Evolutionary conservation across 306 rosid species (phyloP).

Genomic region (Lupinus albus): DNA sequence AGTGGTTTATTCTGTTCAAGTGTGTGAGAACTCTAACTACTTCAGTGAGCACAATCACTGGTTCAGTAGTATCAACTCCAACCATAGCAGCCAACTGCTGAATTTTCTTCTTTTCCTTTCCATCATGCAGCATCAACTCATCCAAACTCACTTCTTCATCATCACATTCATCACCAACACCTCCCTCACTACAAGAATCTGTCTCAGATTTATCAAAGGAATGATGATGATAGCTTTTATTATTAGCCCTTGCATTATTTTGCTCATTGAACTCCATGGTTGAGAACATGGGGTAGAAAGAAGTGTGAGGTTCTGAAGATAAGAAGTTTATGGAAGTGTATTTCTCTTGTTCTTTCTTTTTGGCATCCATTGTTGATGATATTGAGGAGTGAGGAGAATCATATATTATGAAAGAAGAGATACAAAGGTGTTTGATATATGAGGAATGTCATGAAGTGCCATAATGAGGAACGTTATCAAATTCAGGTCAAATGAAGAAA

Average conservation of each 20-base stretch:
- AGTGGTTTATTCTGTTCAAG: conserved; percentile 31
- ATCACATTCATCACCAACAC: not conserved
- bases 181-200: conserved; percentile 42
- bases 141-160: too few relatives aligned
- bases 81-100: conserved; percentile 52
- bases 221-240: not conserved
- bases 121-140: too few relatives aligned
- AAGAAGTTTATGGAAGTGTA: conserved; percentile 9
- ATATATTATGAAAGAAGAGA: not conserved
- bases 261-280: conserved; percentile 27
- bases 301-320: not conserved
- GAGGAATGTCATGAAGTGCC: conserved; percentile 22
- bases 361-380: conserved; percentile 39
- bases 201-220: conserved; percentile 30
- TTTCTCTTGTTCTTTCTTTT: conserved; percentile 19
- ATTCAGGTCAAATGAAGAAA: conserved; percentile 50
- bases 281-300: conserved; percentile 5
- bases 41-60: conserved; percentile 44
- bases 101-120: conserved; percentile 40
- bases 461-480: conserved; percentile 46
- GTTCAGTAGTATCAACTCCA: conserved; percentile 46
- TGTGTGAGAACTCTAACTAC: conserved; percentile 50
- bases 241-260: conserved; percentile 5
- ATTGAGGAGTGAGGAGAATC: not conserved
- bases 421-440: conserved; percentile 33